Conservation (phyloP, 2,329 filamentous ascomycete genomes). For the Verticillium longisporum region DNA sequence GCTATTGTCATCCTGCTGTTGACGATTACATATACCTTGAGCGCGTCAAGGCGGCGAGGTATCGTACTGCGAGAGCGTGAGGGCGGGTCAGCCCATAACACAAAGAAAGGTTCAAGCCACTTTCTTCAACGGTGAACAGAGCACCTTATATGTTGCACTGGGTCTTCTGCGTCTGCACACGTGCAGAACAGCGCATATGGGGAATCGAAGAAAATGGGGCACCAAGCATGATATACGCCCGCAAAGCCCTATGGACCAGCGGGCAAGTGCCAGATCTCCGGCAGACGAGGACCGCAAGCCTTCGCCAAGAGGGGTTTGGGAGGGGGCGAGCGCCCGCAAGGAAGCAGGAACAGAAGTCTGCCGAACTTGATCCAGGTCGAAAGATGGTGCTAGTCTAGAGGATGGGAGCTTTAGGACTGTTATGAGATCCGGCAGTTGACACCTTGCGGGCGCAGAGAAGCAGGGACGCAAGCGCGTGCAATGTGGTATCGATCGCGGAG, state of each 20-base stretch:
- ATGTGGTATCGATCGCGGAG: background rate
- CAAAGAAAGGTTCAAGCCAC: too few relatives aligned
- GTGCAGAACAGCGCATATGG: background rate
- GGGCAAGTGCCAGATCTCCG: background rate
- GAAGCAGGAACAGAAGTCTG: constrained; percentile 3
- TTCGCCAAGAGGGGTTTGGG: constrained; percentile 1
- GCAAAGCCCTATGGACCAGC: background rate
- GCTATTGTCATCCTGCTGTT: too few relatives aligned
- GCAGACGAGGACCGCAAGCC: background rate
- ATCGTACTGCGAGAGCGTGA: too few relatives aligned
- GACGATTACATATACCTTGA: too few relatives aligned
- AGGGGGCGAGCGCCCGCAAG: constrained; percentile 8
- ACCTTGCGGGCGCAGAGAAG: constrained; percentile 2
- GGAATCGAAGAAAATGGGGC: background rate
- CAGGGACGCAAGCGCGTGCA: background rate
- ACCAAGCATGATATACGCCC: background rate
- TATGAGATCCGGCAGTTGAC: background rate
- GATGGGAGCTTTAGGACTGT: background rate
- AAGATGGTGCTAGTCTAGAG: background rate
- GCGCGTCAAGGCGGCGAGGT: too few relatives aligned
- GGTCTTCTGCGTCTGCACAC: constrained; percentile 7
- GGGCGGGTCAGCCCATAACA: too few relatives aligned
- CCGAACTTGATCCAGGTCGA: constrained; percentile 4
- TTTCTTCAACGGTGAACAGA: too few relatives aligned
- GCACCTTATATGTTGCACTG: too few relatives aligned